phyloP scores from a whole-genome alignment of 2,329 filamentous ascomycete genomes.

The Geosmithia flava region DNA sequence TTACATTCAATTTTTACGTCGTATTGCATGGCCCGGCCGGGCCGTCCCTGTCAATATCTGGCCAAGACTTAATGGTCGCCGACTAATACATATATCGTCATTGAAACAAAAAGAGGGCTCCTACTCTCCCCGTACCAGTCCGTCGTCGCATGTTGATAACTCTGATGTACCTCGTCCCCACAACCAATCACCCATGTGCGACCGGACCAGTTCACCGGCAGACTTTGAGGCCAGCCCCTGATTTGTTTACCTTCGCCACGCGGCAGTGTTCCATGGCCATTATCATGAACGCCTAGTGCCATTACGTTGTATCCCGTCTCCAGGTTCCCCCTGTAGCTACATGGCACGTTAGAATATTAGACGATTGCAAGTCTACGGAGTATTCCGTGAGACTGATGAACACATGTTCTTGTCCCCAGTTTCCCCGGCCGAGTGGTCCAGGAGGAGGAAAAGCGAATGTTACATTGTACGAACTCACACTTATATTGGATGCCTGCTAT shows the following conservation, averaged over 20 bases:
- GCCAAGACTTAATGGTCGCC: not conserved
- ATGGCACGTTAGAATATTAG: not conserved
- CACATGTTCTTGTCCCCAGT: not conserved
- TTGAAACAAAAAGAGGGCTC: not conserved
- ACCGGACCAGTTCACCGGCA: not conserved
- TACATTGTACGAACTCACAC: not conserved
- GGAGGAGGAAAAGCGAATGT: not conserved
- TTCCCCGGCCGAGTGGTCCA: not conserved
- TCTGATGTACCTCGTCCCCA: not conserved
- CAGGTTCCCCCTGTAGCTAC: not conserved
- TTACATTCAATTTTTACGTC: too few relatives aligned
- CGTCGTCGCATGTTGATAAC: not conserved
- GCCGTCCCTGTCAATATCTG: not conserved
- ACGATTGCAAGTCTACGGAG: not conserved
- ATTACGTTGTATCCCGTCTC: not conserved
- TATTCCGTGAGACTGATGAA: not conserved
- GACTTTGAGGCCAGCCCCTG: not conserved
- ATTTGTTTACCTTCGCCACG: not conserved
- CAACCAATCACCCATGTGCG: not conserved
- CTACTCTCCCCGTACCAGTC: not conserved
- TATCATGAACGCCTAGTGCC: too few relatives aligned
- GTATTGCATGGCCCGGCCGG: too few relatives aligned
- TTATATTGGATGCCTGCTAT: not conserved
- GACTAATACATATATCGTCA: not conserved
- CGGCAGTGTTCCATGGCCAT: too few relatives aligned